Percentiles rank a stretch among this genome's conserved stretches.
Evolutionary conservation across 2,329 filamentous ascomycete species (phyloP).

Genomic region (Hysterium pulicare): DNA sequence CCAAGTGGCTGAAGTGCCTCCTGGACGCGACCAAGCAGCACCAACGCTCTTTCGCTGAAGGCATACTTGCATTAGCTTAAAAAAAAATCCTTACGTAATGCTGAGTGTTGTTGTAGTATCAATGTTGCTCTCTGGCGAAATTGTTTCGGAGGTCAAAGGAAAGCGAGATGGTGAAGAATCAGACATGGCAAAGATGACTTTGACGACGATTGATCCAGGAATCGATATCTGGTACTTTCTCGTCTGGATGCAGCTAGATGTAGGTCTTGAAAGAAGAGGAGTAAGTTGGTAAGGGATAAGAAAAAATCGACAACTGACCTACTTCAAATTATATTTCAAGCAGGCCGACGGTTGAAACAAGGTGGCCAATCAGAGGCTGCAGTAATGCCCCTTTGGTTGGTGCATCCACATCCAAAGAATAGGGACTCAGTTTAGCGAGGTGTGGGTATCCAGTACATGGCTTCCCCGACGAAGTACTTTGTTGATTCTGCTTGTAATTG

Average conservation of each 20-base stretch:
- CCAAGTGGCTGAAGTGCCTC: too few species aligned
- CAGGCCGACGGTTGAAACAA: too few species aligned
- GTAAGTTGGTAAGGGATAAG: too few species aligned
- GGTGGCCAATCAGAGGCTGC: too few species aligned
- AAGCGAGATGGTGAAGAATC: background rate
- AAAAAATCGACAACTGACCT: too few species aligned
- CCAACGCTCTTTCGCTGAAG: too few species aligned
- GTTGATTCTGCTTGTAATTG: background rate
- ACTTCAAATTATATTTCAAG: too few species aligned
- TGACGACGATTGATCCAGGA: background rate
- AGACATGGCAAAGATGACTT: background rate
- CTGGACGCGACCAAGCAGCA: too few species aligned
- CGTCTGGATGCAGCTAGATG: background rate
- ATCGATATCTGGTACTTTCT: background rate
- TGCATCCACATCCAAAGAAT: too few species aligned
- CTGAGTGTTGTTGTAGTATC: background rate
- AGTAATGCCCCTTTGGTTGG: too few species aligned
- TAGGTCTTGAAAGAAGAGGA: background rate
- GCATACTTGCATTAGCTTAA: background rate
- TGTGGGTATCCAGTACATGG: too few species aligned
- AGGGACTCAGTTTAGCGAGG: too few species aligned
- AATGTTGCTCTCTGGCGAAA: background rate
- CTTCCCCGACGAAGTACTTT: background rate
- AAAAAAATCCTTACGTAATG: constrained; percentile 1
- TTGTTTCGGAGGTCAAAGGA: background rate